Evolutionary conservation across 2,329 filamentous ascomycete genomes (phyloP).

Genomic region (Fusarium pilosicola): DNA sequence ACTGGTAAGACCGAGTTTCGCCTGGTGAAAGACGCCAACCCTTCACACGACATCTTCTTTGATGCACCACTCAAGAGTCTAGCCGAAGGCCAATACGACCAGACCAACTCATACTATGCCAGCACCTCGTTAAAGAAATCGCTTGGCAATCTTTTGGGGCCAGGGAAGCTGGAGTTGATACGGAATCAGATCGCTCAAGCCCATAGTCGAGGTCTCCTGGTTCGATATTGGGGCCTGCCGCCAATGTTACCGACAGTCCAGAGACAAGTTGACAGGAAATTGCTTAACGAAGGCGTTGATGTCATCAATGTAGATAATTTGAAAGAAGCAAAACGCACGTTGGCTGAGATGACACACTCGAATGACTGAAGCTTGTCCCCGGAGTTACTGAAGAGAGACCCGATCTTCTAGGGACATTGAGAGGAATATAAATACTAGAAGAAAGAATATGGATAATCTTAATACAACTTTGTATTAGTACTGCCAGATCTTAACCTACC

Average conservation of each 20-base stretch:
- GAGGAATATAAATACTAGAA: neutral
- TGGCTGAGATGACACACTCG: slow-evolving; percentile 1
- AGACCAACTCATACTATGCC: slow-evolving; percentile 73
- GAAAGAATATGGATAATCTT: neutral
- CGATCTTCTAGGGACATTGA: neutral
- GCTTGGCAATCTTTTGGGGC: slow-evolving; percentile 62
- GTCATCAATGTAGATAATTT: slow-evolving; percentile 72
- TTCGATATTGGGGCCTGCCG: slow-evolving; percentile 70
- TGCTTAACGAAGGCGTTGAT: slow-evolving; percentile 67
- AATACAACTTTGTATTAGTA: neutral
- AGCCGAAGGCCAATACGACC: slow-evolving; percentile 52
- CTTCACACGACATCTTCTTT: slow-evolving; percentile 68
- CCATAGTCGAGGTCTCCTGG: slow-evolving; percentile 64
- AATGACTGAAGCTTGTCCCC: neutral
- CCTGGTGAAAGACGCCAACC: slow-evolving; percentile 33
- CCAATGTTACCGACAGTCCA: slow-evolving; percentile 64
- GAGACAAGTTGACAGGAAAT: slow-evolving; percentile 65
- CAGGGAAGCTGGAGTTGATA: slow-evolving; percentile 55
- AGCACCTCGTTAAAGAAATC: slow-evolving; percentile 64
- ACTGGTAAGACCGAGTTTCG: slow-evolving; percentile 60
- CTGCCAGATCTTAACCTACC: neutral
- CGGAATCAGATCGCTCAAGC: slow-evolving; percentile 59
- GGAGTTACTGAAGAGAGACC: neutral
- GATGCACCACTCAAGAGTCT: slow-evolving; percentile 69
- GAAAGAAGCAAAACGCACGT: slow-evolving; percentile 46